Percentiles rank a stretch among this genome's conserved stretches.
Conservation (phyloP, 441 rosid species). For the Bocquillonia castaneifolia region DNA sequence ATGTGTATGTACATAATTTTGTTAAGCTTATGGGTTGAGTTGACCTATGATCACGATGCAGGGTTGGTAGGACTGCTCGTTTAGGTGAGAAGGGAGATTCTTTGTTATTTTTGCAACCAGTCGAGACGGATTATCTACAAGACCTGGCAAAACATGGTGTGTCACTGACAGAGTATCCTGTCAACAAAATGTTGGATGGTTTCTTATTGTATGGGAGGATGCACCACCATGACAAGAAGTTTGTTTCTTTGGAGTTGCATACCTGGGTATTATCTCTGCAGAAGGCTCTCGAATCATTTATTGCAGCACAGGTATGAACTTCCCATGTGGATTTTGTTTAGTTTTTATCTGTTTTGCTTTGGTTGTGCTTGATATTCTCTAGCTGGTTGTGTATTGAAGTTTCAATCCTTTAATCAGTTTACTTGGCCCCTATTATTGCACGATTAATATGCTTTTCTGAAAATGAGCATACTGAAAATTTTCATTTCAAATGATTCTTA, state of each 20-base stretch:
- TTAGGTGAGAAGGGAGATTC: constrained; percentile 92
- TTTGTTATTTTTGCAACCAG: constrained; percentile 74
- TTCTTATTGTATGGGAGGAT: constrained; percentile 48
- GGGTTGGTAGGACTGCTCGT: constrained; percentile 97
- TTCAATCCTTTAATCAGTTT: neutral
- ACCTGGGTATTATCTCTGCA: constrained; percentile 75
- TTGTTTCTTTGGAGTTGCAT: constrained; percentile 59
- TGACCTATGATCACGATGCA: constrained; percentile 33
- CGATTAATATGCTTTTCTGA: neutral
- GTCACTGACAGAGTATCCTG: constrained; percentile 64
- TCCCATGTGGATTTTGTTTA: neutral
- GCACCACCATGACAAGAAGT: constrained; percentile 43
- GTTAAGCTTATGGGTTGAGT: constrained; percentile 16
- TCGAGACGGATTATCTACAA: constrained; percentile 71
- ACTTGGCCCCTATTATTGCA: neutral
- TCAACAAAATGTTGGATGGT: constrained; percentile 66
- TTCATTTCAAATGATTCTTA: neutral
- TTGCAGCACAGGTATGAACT: constrained; percentile 45
- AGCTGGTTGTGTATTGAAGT: neutral
- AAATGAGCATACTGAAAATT: neutral
- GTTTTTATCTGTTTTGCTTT: no score
- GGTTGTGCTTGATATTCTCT: neutral
- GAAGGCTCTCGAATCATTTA: constrained; percentile 64
- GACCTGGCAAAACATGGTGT: constrained; percentile 86
- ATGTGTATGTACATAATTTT: neutral